Evolutionary conservation across 225 moss, liverwort and hornwort genomes (phyloP).

Genomic region (Pleurozium schreberi): DNA sequence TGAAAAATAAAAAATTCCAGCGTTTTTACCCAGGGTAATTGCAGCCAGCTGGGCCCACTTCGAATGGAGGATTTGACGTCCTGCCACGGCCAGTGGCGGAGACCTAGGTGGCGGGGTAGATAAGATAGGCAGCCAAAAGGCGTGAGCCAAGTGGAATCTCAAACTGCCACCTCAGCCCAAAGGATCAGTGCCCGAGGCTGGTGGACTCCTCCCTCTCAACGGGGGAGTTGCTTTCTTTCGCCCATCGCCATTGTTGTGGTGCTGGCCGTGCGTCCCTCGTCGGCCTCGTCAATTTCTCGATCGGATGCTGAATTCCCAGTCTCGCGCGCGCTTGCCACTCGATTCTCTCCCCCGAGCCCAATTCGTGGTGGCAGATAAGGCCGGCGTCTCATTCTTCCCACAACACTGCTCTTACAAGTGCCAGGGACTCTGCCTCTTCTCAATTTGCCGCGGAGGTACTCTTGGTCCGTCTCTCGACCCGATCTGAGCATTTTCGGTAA

Average conservation of each 20-base stretch:
- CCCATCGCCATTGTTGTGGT: background rate
- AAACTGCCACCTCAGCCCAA: background rate
- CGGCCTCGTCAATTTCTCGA: background rate
- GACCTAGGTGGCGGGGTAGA: conserved; percentile 1
- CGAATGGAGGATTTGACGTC: too few relatives aligned
- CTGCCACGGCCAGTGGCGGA: background rate
- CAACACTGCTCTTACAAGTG: background rate
- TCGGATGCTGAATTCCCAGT: background rate
- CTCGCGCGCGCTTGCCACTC: background rate
- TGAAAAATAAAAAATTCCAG: too few relatives aligned
- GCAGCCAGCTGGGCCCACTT: too few relatives aligned
- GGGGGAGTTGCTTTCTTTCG: background rate
- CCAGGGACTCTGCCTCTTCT: background rate
- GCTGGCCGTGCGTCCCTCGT: background rate
- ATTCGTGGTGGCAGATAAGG: conserved; percentile 4
- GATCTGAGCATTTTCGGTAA: background rate
- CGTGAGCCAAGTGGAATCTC: background rate
- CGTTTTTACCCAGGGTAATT: too few relatives aligned
- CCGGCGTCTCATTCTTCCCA: background rate
- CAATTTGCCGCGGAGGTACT: background rate
- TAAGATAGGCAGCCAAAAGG: background rate
- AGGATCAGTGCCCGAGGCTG: background rate
- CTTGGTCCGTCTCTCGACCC: background rate
- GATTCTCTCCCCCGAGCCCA: background rate
- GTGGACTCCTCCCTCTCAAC: background rate